These are phyloP conservation scores for Nakazawaea sp. DNA, from an alignment of 805 yeast genomes.

Conservation along the genomic window DNA sequence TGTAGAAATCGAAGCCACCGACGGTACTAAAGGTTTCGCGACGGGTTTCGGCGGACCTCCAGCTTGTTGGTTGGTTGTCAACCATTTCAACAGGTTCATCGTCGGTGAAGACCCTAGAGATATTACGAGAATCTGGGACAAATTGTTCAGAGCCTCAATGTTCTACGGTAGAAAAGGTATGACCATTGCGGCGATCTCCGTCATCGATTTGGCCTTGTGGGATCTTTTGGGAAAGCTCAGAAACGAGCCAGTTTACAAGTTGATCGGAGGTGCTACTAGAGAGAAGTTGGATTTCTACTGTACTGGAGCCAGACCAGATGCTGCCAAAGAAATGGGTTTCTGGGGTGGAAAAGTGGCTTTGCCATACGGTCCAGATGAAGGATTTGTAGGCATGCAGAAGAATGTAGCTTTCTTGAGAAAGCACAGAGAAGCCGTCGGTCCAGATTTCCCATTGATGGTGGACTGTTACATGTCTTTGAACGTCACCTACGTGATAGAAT, in stretches of 20 bases:
- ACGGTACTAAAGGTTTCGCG: constrained; percentile 43
- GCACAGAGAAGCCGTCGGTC: constrained; percentile 40
- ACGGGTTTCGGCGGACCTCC: constrained; percentile 49
- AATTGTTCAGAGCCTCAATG: constrained; percentile 41
- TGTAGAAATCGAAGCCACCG: constrained; percentile 39
- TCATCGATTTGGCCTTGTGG: constrained; percentile 43
- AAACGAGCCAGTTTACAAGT: constrained; percentile 43
- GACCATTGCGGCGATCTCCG: constrained; percentile 39
- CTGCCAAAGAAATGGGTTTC: constrained; percentile 43
- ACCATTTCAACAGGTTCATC: constrained; percentile 39
- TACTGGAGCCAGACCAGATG: constrained; percentile 40
- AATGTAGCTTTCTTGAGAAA: constrained; percentile 37
- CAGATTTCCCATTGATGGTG: constrained; percentile 46
- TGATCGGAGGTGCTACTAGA: constrained; percentile 45
- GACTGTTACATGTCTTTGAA: constrained; percentile 47
- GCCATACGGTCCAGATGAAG: constrained; percentile 45
- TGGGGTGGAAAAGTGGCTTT: constrained; percentile 49
- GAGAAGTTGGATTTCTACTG: constrained; percentile 40
- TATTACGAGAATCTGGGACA: constrained; percentile 38
- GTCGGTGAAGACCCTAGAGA: constrained; percentile 42
- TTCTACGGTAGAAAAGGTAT: constrained; percentile 45
- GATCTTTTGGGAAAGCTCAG: constrained; percentile 43
- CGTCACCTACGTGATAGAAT: constrained; percentile 39
- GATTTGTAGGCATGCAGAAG: constrained; percentile 36
- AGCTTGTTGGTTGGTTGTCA: constrained; percentile 39